A percentile compares a stretch with the other conserved stretches of the same genome.
Evolutionary conservation across 768 basidiomycete genomes (phyloP).

Genomic region (Lentinus brumalis): DNA sequence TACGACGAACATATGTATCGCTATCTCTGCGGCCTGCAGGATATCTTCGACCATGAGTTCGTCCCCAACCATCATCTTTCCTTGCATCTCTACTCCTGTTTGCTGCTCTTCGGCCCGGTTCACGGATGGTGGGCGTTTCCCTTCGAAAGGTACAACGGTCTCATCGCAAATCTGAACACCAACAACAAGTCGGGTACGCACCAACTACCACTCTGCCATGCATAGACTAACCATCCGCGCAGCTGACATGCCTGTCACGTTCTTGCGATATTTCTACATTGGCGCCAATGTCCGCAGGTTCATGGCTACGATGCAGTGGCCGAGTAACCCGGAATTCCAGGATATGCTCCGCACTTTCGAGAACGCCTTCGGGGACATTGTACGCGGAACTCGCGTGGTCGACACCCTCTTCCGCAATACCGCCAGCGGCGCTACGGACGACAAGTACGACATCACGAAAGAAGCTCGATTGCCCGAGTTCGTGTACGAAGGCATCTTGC

Average conservation of each 20-base stretch:
- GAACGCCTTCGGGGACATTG: not conserved
- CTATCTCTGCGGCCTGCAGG: constrained; percentile 24
- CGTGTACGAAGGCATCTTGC: too few relatives aligned
- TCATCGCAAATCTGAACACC: constrained; percentile 27
- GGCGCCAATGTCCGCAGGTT: not conserved
- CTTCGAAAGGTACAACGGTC: constrained; percentile 34
- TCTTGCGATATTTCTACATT: not conserved
- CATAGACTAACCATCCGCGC: not conserved
- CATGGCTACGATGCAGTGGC: not conserved
- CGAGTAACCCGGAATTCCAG: not conserved
- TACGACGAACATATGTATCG: constrained; percentile 3
- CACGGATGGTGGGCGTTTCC: constrained; percentile 29
- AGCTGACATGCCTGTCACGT: not conserved
- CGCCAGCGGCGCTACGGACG: not conserved
- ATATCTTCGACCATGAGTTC: constrained; percentile 27
- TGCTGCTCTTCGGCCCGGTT: constrained; percentile 33
- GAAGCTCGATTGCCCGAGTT: too few relatives aligned
- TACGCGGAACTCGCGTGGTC: too few relatives aligned
- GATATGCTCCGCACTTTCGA: not conserved
- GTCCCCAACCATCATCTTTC: constrained; percentile 37
- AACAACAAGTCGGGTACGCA: constrained; percentile 21
- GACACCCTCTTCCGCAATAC: too few relatives aligned
- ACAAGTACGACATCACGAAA: not conserved
- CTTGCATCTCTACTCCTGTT: constrained; percentile 31
- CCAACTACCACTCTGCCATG: not conserved